These are phyloP conservation scores for Blastomyces silverae DNA, from an alignment of 2,329 filamentous ascomycete genomes.

Conservation along the genomic window DNA sequence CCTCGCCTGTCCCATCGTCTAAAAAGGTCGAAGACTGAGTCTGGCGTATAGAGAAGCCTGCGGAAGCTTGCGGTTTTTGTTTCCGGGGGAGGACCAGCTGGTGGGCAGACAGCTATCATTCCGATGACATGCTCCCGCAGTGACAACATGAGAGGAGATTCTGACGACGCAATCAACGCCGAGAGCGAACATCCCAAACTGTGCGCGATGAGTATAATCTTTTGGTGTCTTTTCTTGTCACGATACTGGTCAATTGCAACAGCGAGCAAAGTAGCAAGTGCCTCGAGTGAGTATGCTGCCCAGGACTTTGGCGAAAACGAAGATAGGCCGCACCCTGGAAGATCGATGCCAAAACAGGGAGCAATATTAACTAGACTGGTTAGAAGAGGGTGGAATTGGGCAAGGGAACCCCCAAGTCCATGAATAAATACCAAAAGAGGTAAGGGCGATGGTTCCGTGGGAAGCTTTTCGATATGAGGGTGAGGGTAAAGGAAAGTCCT, in stretches of 20 bases:
- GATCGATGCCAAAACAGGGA: constrained; percentile 78
- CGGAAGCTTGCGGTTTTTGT: constrained; percentile 48
- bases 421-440: constrained; percentile 88
- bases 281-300: constrained; percentile 71
- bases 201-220: constrained; percentile 75
- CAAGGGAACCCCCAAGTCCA: constrained; percentile 83
- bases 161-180: constrained; percentile 60
- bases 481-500: constrained; percentile 80
- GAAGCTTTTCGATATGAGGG: constrained; percentile 73
- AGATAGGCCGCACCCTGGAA: constrained; percentile 84
- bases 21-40: constrained; percentile 63
- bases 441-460: constrained; percentile 62
- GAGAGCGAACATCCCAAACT: constrained; percentile 82
- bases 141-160: constrained; percentile 47
- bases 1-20: constrained; percentile 72
- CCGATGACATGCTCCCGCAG: constrained; percentile 63
- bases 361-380: constrained; percentile 75
- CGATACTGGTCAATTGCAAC: constrained; percentile 67
- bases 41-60: constrained; percentile 60
- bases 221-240: constrained; percentile 58
- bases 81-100: constrained; percentile 56
- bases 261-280: constrained; percentile 67
- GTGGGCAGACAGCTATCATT: constrained; percentile 74
- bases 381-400: constrained; percentile 77
- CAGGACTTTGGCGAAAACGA: constrained; percentile 62